Evolutionary conservation across 2,329 filamentous ascomycete species (phyloP), one percentile per base, ranked within the genome.

Genomic region (Ascochyta koolunga): DNA sequence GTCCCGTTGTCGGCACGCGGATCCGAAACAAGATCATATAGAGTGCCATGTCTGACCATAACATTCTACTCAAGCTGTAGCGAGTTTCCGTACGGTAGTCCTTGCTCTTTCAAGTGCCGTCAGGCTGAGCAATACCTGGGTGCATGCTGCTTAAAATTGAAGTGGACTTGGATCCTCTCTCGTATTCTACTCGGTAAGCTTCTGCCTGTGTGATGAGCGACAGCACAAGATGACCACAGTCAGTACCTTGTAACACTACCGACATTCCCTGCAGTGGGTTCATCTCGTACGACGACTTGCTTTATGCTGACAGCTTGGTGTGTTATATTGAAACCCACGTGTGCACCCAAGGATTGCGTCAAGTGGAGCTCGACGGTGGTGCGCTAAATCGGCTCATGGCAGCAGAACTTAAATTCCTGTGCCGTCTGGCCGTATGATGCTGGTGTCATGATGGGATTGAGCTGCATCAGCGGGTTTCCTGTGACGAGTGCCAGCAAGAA

Each of bases 361-460:
- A 18, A 35, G 39, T 32, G 31, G 18, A 33, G 11, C 7, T 42
- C 13, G 11, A 18, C 35, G 16, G 36, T 47, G 42, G 42, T 42
- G 47, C 50, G 42, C 50, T 47, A 52, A 22, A 18, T 36, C 42
- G 42, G 41, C 15, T 42, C 50, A 42, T 42, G 18, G 29, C 50
- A 31, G 29, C 5, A 16, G 21, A 45, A 25, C 50, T 42, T 42
- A 42, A 41, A 46, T 46, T 42, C 18, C 46, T 37, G 32, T 18
- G 21, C 39, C 33, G 47, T 31, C 38, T 22, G 29, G 29, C 36
- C 11, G 41, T 29, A 24, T 22, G 29, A 37, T 42, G 50, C n/a
- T n/a, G 29, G 29, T 41, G n/a, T 41, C 36, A 24, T 22, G 29
- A 37, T 42, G 50, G 42, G 50, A 31, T 52, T 40, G 22, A 27